These are phyloP conservation scores for Trypanosoma avium DNA, from an alignment of 208 protist species.

Conservation along the genomic window DNA sequence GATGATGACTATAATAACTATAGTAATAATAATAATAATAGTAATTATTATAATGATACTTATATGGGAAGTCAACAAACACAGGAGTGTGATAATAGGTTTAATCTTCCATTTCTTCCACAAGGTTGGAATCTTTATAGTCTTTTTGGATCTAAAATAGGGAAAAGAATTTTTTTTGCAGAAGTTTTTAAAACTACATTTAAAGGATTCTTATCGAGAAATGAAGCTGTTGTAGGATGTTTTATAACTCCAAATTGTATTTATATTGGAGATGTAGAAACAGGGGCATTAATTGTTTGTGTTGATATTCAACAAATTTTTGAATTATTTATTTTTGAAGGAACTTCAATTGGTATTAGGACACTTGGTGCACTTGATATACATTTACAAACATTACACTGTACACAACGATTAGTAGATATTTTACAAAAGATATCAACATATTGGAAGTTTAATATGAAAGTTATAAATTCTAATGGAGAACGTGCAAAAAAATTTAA, in stretches of 20 bases:
- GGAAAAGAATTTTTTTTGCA: conserved; percentile 20
- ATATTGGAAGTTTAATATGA: conserved; percentile 10
- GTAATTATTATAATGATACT: neutral
- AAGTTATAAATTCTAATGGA: neutral
- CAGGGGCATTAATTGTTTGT: conserved; percentile 18
- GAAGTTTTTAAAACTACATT: conserved; percentile 20
- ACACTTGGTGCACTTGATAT: conserved; percentile 11
- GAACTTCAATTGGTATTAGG: conserved; percentile 5
- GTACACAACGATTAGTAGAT: conserved; percentile 16
- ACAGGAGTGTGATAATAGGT: conserved; percentile 12
- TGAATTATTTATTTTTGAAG: conserved; percentile 18
- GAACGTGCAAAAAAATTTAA: conserved; percentile 12
- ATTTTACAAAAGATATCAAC: conserved; percentile 16
- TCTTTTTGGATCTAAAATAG: conserved; percentile 22
- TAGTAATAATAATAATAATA: neutral
- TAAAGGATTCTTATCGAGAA: conserved; percentile 23
- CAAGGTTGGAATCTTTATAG: conserved; percentile 10
- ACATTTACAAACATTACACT: conserved; percentile 3
- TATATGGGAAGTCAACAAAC: neutral
- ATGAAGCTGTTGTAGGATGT: conserved; percentile 19
- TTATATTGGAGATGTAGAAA: conserved; percentile 24
- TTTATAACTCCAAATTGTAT: conserved; percentile 30
- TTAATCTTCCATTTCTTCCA: conserved; percentile 11
- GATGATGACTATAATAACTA: neutral
- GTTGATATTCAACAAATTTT: conserved; percentile 16